Evolutionary conservation across 208 protist genomes (phyloP).

Genomic region (Jaenimonas drosophilae): DNA sequence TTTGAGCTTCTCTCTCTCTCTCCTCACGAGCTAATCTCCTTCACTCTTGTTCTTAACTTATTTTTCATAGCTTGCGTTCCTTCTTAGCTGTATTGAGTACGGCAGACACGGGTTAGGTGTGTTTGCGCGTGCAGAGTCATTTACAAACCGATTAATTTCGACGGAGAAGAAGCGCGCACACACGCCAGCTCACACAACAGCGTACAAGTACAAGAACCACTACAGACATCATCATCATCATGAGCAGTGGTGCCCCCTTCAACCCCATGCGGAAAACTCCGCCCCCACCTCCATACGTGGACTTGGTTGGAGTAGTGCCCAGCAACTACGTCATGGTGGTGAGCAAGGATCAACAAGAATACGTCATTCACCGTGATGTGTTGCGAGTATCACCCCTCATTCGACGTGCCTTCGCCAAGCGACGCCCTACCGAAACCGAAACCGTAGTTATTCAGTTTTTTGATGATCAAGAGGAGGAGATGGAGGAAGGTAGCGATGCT

Average conservation of each 20-base stretch:
- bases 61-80: background rate
- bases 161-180: no score
- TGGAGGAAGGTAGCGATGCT: background rate
- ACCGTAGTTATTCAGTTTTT: constrained; percentile 25
- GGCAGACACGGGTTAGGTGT: no score
- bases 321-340: constrained; percentile 38
- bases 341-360: constrained; percentile 25
- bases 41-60: background rate
- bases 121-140: no score
- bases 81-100: background rate
- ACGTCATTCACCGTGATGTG: constrained; percentile 45
- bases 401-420: constrained; percentile 39
- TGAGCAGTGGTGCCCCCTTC: constrained; percentile 47
- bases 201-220: background rate
- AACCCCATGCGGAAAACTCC: constrained; percentile 84
- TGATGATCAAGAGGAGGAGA: background rate
- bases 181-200: no score
- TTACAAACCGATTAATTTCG: no score
- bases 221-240: constrained; percentile 6
- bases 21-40: background rate
- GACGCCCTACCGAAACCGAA: constrained; percentile 10
- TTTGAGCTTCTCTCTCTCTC: constrained; percentile 2
- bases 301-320: constrained; percentile 48
- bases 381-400: constrained; percentile 49
- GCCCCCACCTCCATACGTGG: constrained; percentile 65